These are phyloP conservation scores for Yamadazyma endophytica DNA, from an alignment of 805 yeast genomes.

Conservation along the genomic window DNA sequence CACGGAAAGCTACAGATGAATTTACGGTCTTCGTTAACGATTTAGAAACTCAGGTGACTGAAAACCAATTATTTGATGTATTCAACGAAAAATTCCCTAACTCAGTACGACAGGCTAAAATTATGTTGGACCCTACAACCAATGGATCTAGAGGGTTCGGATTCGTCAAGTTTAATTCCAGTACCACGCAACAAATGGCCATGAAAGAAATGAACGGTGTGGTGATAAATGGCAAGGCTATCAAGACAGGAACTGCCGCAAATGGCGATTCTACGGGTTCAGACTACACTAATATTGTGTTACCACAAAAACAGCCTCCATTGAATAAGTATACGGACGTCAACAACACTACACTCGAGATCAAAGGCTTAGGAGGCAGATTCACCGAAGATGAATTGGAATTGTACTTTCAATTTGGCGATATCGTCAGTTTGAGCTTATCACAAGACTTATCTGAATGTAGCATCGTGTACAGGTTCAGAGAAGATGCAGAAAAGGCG, in stretches of 20 bases:
- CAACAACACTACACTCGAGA: conserved; percentile 69
- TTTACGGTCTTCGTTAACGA: conserved; percentile 83
- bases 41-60: conserved; percentile 68
- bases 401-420: conserved; percentile 64
- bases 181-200: conserved; percentile 67
- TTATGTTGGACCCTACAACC: conserved; percentile 71
- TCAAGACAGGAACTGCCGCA: conserved; percentile 56
- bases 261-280: conserved; percentile 15
- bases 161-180: conserved; percentile 71
- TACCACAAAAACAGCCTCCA: conserved; percentile 48
- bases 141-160: conserved; percentile 82
- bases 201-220: conserved; percentile 79
- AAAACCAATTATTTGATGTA: conserved; percentile 55
- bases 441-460: conserved; percentile 19
- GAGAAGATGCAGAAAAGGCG: conserved; percentile 36
- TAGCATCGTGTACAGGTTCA: conserved; percentile 21
- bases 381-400: conserved; percentile 62
- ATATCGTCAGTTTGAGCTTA: conserved; percentile 22
- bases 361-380: conserved; percentile 59
- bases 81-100: conserved; percentile 72
- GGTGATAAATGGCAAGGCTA: conserved; percentile 66
- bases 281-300: conserved; percentile 12
- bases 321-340: conserved; percentile 72
- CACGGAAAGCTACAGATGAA: conserved; percentile 12
- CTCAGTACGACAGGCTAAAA: conserved; percentile 63